These are phyloP conservation scores for Ceratobasidium sp. DNA, from an alignment of 1,284 basidiomycete species.

Conservation along the genomic window DNA sequence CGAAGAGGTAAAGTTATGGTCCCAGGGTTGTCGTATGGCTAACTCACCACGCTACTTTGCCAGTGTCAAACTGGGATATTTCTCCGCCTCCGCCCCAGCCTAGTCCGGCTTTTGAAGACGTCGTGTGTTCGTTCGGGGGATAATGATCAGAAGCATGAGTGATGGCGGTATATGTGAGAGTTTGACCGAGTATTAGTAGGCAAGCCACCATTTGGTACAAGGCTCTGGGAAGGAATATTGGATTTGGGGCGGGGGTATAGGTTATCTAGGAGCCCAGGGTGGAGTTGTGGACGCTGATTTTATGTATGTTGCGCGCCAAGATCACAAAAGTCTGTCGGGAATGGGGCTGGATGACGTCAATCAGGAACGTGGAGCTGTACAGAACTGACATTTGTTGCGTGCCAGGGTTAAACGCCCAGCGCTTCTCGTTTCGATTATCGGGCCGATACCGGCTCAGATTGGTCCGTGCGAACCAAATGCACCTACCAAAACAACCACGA, in stretches of 20 bases:
- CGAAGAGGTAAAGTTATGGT: too few relatives aligned
- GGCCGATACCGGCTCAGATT: constrained; percentile 3
- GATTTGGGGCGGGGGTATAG: background rate
- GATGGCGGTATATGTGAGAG: background rate
- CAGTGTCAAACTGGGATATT: constrained; percentile 35
- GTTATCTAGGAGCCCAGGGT: background rate
- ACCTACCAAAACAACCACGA: constrained; percentile 1
- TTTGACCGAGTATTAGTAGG: background rate
- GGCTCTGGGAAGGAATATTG: too few relatives aligned
- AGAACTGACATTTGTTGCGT: background rate
- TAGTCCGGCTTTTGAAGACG: constrained; percentile 14
- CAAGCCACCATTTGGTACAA: too few relatives aligned
- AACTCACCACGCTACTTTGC: constrained; percentile 37
- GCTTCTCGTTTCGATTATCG: background rate
- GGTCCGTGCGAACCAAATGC: background rate
- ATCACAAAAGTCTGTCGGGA: background rate
- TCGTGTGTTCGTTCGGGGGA: background rate
- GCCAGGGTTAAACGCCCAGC: background rate
- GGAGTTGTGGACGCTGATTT: background rate
- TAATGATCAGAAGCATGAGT: background rate
- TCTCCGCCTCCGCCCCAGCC: constrained; percentile 38
- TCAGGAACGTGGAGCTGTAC: background rate
- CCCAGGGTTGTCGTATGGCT: background rate
- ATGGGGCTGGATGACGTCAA: constrained; percentile 8
- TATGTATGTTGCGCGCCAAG: background rate